These are phyloP conservation scores for Glomus cerebriforme DNA, from an alignment of 192 early-diverging fungal species.

Conservation along the genomic window DNA sequence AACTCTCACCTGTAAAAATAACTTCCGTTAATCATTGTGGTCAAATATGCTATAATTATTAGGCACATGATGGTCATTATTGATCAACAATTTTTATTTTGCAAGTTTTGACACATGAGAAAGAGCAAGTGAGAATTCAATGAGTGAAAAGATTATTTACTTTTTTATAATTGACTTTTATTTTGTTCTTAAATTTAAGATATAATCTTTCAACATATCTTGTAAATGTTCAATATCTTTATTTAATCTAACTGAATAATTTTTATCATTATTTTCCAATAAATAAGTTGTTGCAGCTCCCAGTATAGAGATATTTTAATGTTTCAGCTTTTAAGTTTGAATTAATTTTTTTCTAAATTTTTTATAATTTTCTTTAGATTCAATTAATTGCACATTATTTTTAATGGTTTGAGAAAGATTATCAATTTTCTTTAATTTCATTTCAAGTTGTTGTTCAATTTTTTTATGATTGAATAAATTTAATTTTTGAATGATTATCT, in stretches of 20 bases:
- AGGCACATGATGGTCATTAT: no score
- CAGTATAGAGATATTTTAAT: conserved; percentile 2
- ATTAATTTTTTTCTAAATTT: neutral
- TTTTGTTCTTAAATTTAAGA: neutral
- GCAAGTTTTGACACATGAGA: no score
- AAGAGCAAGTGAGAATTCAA: neutral
- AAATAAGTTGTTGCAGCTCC: neutral
- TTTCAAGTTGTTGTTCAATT: no score
- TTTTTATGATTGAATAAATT: no score
- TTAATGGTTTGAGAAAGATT: no score
- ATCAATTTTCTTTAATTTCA: no score
- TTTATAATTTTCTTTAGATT: neutral
- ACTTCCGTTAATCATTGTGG: no score
- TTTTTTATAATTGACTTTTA: neutral
- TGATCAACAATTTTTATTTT: no score
- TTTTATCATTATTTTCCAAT: neutral
- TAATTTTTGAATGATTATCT: no score
- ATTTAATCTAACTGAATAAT: neutral
- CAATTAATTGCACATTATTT: neutral
- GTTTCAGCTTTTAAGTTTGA: neutral
- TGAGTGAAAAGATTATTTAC: neutral
- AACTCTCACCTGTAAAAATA: no score
- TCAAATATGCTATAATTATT: no score
- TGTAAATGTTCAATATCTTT: neutral
- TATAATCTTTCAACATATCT: neutral